These are phyloP conservation scores for Cornus kousa DNA, from an alignment of 148 eudicot species.

Conservation along the genomic window DNA sequence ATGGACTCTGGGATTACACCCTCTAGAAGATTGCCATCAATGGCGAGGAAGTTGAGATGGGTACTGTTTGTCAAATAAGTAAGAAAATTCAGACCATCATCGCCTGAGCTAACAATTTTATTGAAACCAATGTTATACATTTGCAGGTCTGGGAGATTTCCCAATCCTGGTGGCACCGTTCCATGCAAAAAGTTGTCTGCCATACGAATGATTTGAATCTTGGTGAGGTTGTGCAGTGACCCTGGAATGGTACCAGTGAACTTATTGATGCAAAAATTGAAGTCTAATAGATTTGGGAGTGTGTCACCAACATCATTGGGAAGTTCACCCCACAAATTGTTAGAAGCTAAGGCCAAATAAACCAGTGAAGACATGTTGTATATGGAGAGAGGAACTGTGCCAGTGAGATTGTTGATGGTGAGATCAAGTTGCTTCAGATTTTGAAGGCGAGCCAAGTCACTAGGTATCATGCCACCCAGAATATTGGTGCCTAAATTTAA, in stretches of 20 bases:
- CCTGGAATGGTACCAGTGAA: constrained; percentile 34
- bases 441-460: constrained; percentile 19
- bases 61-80: constrained; percentile 29
- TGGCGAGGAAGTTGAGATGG: constrained; percentile 25
- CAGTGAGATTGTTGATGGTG: constrained; percentile 30
- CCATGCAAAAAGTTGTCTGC: constrained; percentile 37
- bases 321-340: constrained; percentile 28
- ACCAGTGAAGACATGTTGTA: constrained; percentile 37
- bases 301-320: constrained; percentile 32
- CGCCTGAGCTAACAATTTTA: constrained; percentile 23
- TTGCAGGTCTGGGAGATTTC: constrained; percentile 30
- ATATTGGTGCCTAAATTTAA: constrained; percentile 33
- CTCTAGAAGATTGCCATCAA: constrained; percentile 35
- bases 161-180: constrained; percentile 37
- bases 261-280: constrained; percentile 33
- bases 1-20: constrained; percentile 36
- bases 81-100: constrained; percentile 29
- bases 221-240: constrained; percentile 36
- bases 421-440: constrained; percentile 27
- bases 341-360: constrained; percentile 28
- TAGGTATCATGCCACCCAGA: constrained; percentile 28
- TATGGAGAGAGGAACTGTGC: constrained; percentile 27
- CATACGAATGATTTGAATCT: constrained; percentile 29
- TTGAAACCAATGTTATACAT: constrained; percentile 43
- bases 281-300: constrained; percentile 33